Evolutionary conservation across 1,284 basidiomycete genomes (phyloP), one percentile per base, ranked within the genome.

Genomic region (Fomitopsis betulina): DNA sequence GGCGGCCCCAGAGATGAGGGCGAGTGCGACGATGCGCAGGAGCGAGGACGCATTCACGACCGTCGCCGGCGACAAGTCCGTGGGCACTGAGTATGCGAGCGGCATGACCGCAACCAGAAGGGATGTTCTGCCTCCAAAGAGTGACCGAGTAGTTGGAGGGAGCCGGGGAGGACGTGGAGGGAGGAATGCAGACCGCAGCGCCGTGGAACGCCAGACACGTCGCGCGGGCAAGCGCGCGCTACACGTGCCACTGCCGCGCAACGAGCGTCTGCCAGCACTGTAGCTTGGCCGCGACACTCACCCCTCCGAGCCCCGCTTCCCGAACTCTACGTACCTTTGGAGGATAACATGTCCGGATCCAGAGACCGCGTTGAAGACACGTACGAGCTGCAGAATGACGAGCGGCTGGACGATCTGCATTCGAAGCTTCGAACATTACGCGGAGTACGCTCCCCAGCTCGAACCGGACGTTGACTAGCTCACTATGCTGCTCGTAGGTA

Each of bases 1-100:
- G 40, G 97, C 97, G 61, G 96, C 95, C 58, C 85, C 93, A 59
- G 93, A 94, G 68, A 97, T 96, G 69, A 95, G 81, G 17, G 84
- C 82, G 58, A 98, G 85, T 30, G 94, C 89, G 63, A 95, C 81
- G 62, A 96, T 93, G 61, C 92, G 87, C 63, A 98, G 77, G 63
- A 96, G 79, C 56, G 91, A 93, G 57, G 88, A 84, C 19, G 91
- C 88, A 67, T 96, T 96, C 59, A 84, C 77, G 65, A 94, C 85
- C 38, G 89, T 88, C 61, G 81, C 75, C 39, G 83, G 81, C n/a
- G 90, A 83, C 58, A 91, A 62, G 65, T 87, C 78, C 58, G 79
- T 76, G 74, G 89, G 86, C 72, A 91, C 77, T 58, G 86, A 79
- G 69, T 87, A 87, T 70, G 85, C 86, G 76, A 76, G 71, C 68